Evolutionary conservation across 208 protist species (phyloP).

Genomic region (Naegleria gruberi): DNA sequence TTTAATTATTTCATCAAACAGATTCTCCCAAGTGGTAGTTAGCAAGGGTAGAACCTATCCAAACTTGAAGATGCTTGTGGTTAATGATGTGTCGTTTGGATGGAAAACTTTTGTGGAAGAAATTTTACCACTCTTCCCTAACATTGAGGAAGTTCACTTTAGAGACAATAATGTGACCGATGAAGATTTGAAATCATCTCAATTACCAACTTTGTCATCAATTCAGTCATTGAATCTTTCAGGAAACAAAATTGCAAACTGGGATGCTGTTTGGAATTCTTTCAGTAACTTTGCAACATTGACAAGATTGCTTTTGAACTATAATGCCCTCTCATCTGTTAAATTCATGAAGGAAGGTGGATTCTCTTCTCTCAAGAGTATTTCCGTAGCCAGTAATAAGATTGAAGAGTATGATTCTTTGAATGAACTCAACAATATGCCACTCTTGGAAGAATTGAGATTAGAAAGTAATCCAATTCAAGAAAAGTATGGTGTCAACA

Average conservation of each 20-base stretch:
- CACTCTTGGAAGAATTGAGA: neutral
- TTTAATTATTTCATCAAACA: neutral
- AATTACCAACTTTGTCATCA: neutral
- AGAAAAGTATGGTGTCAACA: neutral
- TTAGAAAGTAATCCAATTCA: neutral
- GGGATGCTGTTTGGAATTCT: neutral
- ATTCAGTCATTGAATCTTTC: neutral
- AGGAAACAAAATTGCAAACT: neutral
- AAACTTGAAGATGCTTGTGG: neutral
- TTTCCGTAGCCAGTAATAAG: neutral
- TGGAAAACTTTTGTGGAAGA: neutral
- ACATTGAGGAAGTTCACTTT: neutral
- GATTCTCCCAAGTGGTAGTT: neutral
- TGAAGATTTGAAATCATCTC: neutral
- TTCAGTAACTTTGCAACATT: neutral
- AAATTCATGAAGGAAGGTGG: neutral
- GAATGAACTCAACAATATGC: constrained; percentile 2
- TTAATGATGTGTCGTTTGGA: neutral
- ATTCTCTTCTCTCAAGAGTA: neutral
- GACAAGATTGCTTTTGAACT: neutral
- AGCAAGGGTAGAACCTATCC: too few relatives aligned
- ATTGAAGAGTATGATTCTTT: neutral
- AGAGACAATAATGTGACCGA: neutral
- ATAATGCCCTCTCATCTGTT: neutral
- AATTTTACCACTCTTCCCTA: neutral